Evolutionary conservation across 495 filamentous ascomycete species (phyloP).

Genomic region (Penicillium riverlandense): DNA sequence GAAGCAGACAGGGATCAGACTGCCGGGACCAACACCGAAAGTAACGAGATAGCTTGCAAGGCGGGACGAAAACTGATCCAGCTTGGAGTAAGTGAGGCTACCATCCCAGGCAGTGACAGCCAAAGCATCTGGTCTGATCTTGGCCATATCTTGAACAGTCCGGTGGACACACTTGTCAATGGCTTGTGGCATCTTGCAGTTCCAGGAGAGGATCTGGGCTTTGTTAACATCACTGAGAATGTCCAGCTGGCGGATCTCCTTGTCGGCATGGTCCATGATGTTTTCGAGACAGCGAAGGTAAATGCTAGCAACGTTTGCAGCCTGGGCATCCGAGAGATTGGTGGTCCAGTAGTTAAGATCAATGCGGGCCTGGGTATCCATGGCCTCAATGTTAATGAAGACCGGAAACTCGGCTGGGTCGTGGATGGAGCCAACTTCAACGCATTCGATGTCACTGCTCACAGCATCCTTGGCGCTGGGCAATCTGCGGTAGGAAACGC

Average conservation of each 20-base stretch:
- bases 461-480: constrained; percentile 14
- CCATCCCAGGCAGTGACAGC: constrained; percentile 46
- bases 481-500: constrained; percentile 38
- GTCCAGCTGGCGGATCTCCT: constrained; percentile 28
- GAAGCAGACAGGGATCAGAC: constrained; percentile 30
- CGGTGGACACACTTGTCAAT: constrained; percentile 38
- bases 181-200: constrained; percentile 25
- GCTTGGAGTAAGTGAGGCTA: constrained; percentile 40
- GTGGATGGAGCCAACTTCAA: constrained; percentile 35
- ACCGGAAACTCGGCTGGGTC: constrained; percentile 52
- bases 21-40: constrained; percentile 32
- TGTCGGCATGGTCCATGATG: constrained; percentile 27
- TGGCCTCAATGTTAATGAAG: constrained; percentile 47
- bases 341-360: constrained; percentile 54
- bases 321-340: constrained; percentile 38
- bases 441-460: constrained; percentile 26
- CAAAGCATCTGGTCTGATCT: constrained; percentile 23
- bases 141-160: constrained; percentile 30
- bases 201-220: constrained; percentile 37
- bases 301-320: constrained; percentile 41
- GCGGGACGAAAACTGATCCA: constrained; percentile 37
- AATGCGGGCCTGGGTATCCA: constrained; percentile 36
- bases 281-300: constrained; percentile 40
- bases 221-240: constrained; percentile 29
- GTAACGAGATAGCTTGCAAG: constrained; percentile 37